Evolutionary conservation across 495 filamentous ascomycete species (phyloP).

Genomic region (Parachaetomium inaequale): DNA sequence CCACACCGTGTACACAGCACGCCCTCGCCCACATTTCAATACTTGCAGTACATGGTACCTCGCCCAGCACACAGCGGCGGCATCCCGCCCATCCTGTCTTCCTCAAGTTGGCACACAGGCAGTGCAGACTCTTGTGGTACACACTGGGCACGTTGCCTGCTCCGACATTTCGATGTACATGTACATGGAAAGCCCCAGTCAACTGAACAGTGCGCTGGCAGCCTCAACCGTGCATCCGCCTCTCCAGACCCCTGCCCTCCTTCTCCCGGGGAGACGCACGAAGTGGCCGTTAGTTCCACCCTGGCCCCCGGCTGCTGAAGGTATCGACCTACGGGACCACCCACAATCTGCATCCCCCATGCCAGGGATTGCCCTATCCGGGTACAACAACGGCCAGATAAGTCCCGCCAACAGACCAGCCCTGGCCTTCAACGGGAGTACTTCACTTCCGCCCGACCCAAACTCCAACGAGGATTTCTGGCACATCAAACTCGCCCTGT

Average conservation of each 20-base stretch:
- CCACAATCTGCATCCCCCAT: background rate
- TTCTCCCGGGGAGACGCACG: constrained; percentile 4
- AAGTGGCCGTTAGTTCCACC: constrained; percentile 7
- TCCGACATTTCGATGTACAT: constrained; percentile 14
- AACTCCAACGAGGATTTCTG: background rate
- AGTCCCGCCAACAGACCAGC: constrained; percentile 12
- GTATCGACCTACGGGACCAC: background rate
- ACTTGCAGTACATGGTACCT: constrained; percentile 17
- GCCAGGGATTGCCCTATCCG: constrained; percentile 16
- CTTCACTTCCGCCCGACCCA: constrained; percentile 6
- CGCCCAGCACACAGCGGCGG: constrained; percentile 11
- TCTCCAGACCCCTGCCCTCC: background rate
- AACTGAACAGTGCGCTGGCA: constrained; percentile 31
- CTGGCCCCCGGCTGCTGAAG: background rate
- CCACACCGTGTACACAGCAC: constrained; percentile 17
- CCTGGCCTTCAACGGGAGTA: background rate
- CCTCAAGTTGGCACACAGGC: constrained; percentile 17
- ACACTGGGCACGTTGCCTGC: constrained; percentile 14
- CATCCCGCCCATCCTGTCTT: background rate
- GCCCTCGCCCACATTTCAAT: constrained; percentile 5
- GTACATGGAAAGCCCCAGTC: constrained; percentile 11
- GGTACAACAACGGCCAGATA: constrained; percentile 10
- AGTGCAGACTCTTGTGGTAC: constrained; percentile 19
- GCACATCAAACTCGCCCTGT: constrained; percentile 22
- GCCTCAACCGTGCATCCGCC: constrained; percentile 19